Percentiles rank a stretch among this genome's conserved stretches.
Evolutionary conservation across 2,329 filamentous ascomycete genomes (phyloP).

Genomic region (Cladosporium austrohemisphaericum): DNA sequence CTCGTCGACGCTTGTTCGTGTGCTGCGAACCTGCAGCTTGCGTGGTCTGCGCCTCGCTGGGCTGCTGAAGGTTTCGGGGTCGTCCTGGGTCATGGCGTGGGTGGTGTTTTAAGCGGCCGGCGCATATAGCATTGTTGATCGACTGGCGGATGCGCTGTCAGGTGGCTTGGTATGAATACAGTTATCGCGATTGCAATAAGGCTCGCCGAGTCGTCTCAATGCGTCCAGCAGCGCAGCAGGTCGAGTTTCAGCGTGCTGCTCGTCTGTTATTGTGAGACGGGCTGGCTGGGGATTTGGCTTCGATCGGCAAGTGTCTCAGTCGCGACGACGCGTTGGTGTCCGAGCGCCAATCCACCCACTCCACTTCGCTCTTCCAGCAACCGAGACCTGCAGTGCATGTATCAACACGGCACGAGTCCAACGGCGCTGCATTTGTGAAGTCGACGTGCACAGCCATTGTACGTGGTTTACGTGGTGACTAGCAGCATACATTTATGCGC

Average conservation of each 20-base stretch:
- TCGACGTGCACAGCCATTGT: too few species aligned
- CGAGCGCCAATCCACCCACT: too few species aligned
- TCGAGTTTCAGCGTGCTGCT: neutral
- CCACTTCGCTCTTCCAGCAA: too few species aligned
- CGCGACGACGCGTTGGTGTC: too few species aligned
- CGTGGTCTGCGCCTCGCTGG: constrained; percentile 18
- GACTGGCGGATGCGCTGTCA: neutral
- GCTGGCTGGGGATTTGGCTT: constrained; percentile 5
- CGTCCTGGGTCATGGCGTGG: constrained; percentile 8
- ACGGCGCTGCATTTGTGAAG: too few species aligned
- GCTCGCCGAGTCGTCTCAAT: neutral
- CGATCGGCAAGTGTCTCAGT: too few species aligned
- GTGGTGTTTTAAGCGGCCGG: neutral
- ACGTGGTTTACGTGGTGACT: too few species aligned
- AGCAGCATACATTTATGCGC: too few species aligned
- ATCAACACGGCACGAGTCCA: constrained; percentile 2
- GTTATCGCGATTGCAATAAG: too few species aligned
- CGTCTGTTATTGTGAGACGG: constrained; percentile 7
- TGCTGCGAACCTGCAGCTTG: constrained; percentile 20
- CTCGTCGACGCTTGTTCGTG: constrained; percentile 18
- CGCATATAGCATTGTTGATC: neutral
- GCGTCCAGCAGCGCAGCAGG: neutral
- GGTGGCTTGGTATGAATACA: too few species aligned
- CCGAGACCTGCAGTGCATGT: constrained; percentile 7
- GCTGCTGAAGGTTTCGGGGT: constrained; percentile 8